Evolutionary conservation across 179 eudicot genomes (phyloP), one percentile per base, ranked within the genome.

Genomic region (Nepenthes alata): DNA sequence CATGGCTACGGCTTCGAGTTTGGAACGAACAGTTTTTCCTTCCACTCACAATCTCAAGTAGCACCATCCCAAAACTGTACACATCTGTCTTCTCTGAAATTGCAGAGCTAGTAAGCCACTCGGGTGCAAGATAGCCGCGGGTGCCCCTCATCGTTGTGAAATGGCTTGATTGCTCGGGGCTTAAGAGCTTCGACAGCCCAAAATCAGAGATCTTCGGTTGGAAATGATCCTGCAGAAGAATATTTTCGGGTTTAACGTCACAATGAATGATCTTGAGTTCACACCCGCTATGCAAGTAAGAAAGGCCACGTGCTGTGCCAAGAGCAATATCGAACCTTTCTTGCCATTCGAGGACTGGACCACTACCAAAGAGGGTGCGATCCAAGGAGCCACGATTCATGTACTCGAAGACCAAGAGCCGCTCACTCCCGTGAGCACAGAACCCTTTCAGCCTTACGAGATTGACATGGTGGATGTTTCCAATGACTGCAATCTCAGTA

Each of bases 101-200:
- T 15, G 89, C 80, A 1, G 91, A 85, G 75, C 82, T 85, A 1
- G 91, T 85, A 7, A 87, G 87, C 95, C 95, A 87, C 62, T 87
- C 95, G 3, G 95, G 95, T 11, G 91, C 95, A 50, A 87, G 85
- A 66, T 87, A 87, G 10, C 95, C 95, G 1, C 95, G 88, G 1
- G 95, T 87, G 39, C 95, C 95, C 66, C 95, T 75, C 95, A 87
- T 85, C 6, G 95, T 87, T n/a, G 95, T 83, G 70, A 87, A 74
- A 54, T 70, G 78, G 57, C 81, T 67, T 0, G 95, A 87, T 50
- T 87, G 85, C 55, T 85, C 91, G 1, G 80, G 79, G 71, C 67
- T 78, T 37, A 87, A 69, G 8, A 87, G 78, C 71, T 85, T 87
- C 1, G 91, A 81, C 47, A 87, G 78, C 65, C 95, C 95, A 15